A percentile compares a stretch with the other conserved stretches of the same genome.
These are phyloP conservation scores for Oleoguttula mirabilis DNA, from an alignment of 495 filamentous ascomycete genomes.

Conservation along the genomic window DNA sequence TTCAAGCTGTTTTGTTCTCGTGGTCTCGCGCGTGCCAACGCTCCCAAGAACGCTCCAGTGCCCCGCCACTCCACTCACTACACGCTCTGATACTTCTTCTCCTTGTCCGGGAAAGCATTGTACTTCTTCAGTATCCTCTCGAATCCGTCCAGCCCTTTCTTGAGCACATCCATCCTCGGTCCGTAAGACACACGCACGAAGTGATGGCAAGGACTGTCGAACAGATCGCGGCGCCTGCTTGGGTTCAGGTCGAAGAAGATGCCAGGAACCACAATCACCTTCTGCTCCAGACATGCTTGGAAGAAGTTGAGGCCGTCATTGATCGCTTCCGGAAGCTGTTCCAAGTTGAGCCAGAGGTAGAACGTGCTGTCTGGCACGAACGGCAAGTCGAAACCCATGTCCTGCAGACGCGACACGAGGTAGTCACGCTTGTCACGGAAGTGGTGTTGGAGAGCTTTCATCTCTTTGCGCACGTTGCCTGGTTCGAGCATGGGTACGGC, in stretches of 20 bases:
- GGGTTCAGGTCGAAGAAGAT: constrained; percentile 92
- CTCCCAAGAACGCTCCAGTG: no score
- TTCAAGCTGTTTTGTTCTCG: no score
- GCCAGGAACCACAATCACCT: constrained; percentile 88
- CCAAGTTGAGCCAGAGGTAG: constrained; percentile 73
- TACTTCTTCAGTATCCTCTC: constrained; percentile 68
- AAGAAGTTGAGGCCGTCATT: constrained; percentile 94
- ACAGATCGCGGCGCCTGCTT: constrained; percentile 74
- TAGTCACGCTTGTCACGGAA: constrained; percentile 88
- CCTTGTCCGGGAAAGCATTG: constrained; percentile 12
- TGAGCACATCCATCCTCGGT: constrained; percentile 74
- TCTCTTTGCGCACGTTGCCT: constrained; percentile 63
- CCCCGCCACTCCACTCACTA: no score
- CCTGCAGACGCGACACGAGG: constrained; percentile 59
- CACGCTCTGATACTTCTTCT: neutral
- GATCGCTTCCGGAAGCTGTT: constrained; percentile 57
- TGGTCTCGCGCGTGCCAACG: no score
- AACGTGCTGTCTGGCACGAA: constrained; percentile 81
- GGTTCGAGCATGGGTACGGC: constrained; percentile 88
- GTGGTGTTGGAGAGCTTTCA: constrained; percentile 76
- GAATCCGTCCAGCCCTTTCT: constrained; percentile 78
- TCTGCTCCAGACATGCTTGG: constrained; percentile 79
- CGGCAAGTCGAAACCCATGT: constrained; percentile 66
- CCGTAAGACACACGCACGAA: constrained; percentile 89
- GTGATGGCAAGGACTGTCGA: constrained; percentile 88